Evolutionary conservation across 495 filamentous ascomycete genomes (phyloP).

Genomic region (Tuber microsphaerosporum): DNA sequence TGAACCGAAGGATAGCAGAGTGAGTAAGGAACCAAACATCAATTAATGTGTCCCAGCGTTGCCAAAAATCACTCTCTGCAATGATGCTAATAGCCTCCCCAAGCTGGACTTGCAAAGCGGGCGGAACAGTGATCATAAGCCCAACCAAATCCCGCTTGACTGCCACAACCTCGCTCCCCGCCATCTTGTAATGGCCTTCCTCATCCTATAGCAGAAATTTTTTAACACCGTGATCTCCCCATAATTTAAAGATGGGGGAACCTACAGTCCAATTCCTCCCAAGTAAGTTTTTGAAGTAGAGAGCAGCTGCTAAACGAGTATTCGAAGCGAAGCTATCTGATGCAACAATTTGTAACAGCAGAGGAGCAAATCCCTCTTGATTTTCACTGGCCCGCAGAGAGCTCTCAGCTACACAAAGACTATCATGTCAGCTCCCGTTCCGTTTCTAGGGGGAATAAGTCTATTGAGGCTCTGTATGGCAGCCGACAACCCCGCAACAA

Average conservation of each 20-base stretch:
- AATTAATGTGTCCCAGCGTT: slow-evolving; percentile 86
- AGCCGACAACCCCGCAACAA: slow-evolving; percentile 23
- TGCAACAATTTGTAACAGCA: slow-evolving; percentile 80
- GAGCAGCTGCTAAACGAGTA: slow-evolving; percentile 77
- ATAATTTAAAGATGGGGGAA: slow-evolving; percentile 7
- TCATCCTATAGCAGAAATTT: slow-evolving; percentile 56
- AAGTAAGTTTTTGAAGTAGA: slow-evolving; percentile 98
- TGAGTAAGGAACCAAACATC: slow-evolving; percentile 49
- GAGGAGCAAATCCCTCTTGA: slow-evolving; percentile 77
- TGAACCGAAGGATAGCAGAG: not conserved
- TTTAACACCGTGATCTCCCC: slow-evolving; percentile 15
- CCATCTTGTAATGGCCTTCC: slow-evolving; percentile 82
- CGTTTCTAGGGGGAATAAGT: not conserved
- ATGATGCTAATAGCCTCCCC: slow-evolving; percentile 95
- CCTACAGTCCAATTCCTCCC: slow-evolving; percentile 75
- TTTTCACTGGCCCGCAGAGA: slow-evolving; percentile 66
- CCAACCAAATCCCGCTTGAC: slow-evolving; percentile 94
- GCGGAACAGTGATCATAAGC: slow-evolving; percentile 85
- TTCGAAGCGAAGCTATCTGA: slow-evolving; percentile 59
- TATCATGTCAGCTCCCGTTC: slow-evolving; percentile 15
- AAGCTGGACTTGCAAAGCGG: slow-evolving; percentile 81
- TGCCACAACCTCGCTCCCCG: slow-evolving; percentile 65
- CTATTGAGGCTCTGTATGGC: slow-evolving; percentile 12
- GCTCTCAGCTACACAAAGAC: slow-evolving; percentile 60
- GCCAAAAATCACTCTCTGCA: slow-evolving; percentile 95